Conservation (phyloP, 208 protist species). For the Strigomonas galati region DNA sequence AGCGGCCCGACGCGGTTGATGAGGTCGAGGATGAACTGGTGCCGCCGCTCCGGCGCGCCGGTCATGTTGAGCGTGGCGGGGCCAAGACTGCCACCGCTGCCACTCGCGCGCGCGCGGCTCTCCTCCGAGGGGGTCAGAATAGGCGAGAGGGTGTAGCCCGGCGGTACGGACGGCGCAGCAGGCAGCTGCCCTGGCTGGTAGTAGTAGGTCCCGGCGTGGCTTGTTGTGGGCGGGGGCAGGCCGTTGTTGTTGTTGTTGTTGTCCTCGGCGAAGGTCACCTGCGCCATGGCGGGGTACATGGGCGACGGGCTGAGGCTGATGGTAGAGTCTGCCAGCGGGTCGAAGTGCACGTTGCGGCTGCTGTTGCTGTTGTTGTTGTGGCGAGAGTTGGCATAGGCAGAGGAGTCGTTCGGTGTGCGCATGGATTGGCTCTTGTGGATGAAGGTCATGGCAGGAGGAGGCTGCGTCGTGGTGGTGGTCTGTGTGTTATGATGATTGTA, state of each 20-base stretch:
- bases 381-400: not conserved
- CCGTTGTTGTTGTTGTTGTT: too few species aligned
- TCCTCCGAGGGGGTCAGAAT: not conserved
- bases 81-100: too few species aligned
- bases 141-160: not conserved
- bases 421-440: not conserved
- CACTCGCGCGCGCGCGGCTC: not conserved
- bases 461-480: too few species aligned
- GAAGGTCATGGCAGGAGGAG: not conserved
- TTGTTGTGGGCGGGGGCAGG: not conserved
- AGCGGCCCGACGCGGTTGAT: slow-evolving; percentile 4
- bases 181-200: not conserved
- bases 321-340: not conserved
- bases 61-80: not conserved
- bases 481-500: too few species aligned
- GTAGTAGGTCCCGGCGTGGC: too few species aligned
- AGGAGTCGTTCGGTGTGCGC: not conserved
- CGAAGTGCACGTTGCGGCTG: not conserved
- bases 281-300: not conserved
- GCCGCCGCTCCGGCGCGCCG: slow-evolving; percentile 2
- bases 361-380: not conserved
- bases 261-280: not conserved
- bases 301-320: not conserved
- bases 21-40: slow-evolving; percentile 10
- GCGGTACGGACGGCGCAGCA: too few species aligned